A percentile compares a stretch with the other conserved stretches of the same genome.
These are phyloP conservation scores for Leccinum solheimii DNA, from an alignment of 1,284 basidiomycete genomes.

Conservation along the genomic window DNA sequence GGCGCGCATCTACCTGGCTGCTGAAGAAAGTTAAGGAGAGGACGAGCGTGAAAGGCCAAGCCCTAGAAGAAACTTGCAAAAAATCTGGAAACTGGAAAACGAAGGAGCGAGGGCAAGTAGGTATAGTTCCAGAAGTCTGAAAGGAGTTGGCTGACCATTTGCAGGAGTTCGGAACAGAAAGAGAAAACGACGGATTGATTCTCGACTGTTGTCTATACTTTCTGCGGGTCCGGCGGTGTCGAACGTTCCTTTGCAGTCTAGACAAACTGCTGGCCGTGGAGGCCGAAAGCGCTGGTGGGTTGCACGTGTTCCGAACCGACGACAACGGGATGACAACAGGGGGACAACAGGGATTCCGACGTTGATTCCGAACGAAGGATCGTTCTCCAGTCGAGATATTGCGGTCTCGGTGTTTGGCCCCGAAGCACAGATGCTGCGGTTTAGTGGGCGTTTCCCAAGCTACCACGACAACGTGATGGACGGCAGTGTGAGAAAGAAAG, in stretches of 20 bases:
- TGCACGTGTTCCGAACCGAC: slow-evolving; percentile 2
- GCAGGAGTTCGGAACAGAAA: slow-evolving; percentile 32
- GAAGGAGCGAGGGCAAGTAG: slow-evolving; percentile 45
- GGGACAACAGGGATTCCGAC: slow-evolving; percentile 33
- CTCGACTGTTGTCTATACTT: slow-evolving; percentile 72
- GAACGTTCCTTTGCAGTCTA: slow-evolving; percentile 56
- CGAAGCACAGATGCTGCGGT: slow-evolving; percentile 35
- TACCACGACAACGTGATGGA: slow-evolving; percentile 35
- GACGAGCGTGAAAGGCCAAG: slow-evolving; percentile 61
- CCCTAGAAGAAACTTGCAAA: slow-evolving; percentile 64
- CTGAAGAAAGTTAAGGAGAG: slow-evolving; percentile 62
- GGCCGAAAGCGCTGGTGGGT: slow-evolving; percentile 52
- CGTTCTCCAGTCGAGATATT: slow-evolving; percentile 45
- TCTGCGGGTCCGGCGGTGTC: slow-evolving; percentile 30
- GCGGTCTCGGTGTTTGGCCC: slow-evolving; percentile 42
- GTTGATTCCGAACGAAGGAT: slow-evolving; percentile 24
- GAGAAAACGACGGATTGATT: slow-evolving; percentile 65
- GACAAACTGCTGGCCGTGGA: slow-evolving; percentile 66
- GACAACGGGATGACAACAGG: slow-evolving; percentile 17
- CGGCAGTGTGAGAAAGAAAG: slow-evolving; percentile 21
- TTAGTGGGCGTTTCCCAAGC: slow-evolving; percentile 38
- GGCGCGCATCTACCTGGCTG: slow-evolving; percentile 70
- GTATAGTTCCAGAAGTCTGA: slow-evolving; percentile 11
- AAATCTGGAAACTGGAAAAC: slow-evolving; percentile 58
- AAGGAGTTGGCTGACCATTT: slow-evolving; percentile 5